phyloP scores from a whole-genome alignment of 148 eudicot genomes.

The Heliamphora exappendiculata region DNA sequence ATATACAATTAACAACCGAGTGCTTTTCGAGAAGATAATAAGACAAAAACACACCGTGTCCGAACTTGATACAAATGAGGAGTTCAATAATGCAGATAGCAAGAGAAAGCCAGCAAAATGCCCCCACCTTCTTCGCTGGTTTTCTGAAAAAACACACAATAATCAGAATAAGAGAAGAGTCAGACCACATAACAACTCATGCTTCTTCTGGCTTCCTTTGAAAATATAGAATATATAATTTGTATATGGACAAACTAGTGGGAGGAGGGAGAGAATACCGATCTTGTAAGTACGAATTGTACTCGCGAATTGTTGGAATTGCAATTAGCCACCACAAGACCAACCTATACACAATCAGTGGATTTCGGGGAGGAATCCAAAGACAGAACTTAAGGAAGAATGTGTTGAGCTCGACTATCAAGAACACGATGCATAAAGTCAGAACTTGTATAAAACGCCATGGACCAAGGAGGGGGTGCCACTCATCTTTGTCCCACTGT shows the following conservation, averaged over 20 bases:
- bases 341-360: slow-evolving; percentile 71
- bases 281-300: slow-evolving; percentile 92
- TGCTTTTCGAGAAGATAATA: neutral
- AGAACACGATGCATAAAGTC: slow-evolving; percentile 67
- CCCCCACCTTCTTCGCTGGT: slow-evolving; percentile 81
- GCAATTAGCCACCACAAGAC: slow-evolving; percentile 98
- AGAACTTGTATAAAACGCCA: slow-evolving; percentile 91
- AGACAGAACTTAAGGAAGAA: slow-evolving; percentile 95
- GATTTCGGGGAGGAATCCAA: slow-evolving; percentile 97
- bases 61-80: slow-evolving; percentile 91
- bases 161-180: slow-evolving; percentile 6
- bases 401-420: slow-evolving; percentile 93
- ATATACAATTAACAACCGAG: neutral
- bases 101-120: slow-evolving; percentile 90
- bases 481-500: slow-evolving; percentile 98
- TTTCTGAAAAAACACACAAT: slow-evolving; percentile 35
- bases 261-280: slow-evolving; percentile 34
- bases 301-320: slow-evolving; percentile 91
- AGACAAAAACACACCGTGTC: slow-evolving; percentile 55
- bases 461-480: slow-evolving; percentile 96
- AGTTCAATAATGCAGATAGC: slow-evolving; percentile 94
- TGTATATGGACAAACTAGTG: neutral
- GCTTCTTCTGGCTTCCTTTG: neutral
- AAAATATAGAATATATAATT: neutral
- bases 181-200: neutral